Conservation (phyloP, 176 grass and related monocot species). For the Dendrocalamus sinicus region DNA sequence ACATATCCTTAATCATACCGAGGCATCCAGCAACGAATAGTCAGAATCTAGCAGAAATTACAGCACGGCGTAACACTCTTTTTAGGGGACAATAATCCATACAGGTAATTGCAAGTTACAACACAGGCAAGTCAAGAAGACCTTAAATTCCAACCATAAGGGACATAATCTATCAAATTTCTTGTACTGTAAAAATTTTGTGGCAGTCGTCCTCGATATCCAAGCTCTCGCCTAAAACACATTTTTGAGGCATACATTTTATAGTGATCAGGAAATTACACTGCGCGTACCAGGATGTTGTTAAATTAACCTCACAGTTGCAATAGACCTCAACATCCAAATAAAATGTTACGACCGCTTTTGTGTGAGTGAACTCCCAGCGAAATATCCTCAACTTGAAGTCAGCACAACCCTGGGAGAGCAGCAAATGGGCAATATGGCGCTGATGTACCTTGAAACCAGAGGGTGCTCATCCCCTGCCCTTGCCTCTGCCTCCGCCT, state of each 20-base stretch:
- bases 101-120: not conserved
- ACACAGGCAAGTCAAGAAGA: not conserved
- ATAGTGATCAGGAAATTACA: not conserved
- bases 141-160: not conserved
- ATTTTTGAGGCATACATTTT: not conserved
- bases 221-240: not conserved
- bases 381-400: not conserved
- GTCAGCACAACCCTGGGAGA: not conserved
- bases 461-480: slow-evolving; percentile 36
- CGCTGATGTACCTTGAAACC: not conserved
- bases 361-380: not conserved
- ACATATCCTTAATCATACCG: not conserved
- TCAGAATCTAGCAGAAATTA: not conserved
- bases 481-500: not conserved
- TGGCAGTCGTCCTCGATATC: not conserved
- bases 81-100: not conserved
- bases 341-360: not conserved
- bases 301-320: not conserved
- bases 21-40: not conserved
- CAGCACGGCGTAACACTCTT: not conserved
- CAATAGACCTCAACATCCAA: not conserved
- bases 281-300: not conserved
- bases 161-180: not conserved
- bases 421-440: not conserved
- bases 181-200: not conserved